phyloP scores from a whole-genome alignment of 192 early-diverging fungal genomes.

The Cladochytrium replicatum region DNA sequence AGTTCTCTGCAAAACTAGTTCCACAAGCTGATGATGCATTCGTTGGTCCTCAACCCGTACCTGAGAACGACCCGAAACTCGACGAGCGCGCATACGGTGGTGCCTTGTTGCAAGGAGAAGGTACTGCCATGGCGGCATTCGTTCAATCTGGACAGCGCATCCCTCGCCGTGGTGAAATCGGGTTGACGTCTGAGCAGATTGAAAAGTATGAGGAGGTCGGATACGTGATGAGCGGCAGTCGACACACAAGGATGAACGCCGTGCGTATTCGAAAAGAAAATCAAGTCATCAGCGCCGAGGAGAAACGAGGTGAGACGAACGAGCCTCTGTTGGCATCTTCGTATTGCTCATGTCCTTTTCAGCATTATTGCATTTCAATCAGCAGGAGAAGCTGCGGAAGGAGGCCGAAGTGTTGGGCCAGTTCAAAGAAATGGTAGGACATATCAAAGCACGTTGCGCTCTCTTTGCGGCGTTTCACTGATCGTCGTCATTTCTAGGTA shows the following conservation, averaged over 20 bases:
- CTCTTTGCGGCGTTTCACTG: too few species aligned
- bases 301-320: slow-evolving; percentile 49
- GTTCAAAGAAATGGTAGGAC: slow-evolving; percentile 73
- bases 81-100: slow-evolving; percentile 70
- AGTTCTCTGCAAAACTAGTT: slow-evolving; percentile 12
- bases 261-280: slow-evolving; percentile 94
- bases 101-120: slow-evolving; percentile 79
- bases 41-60: slow-evolving; percentile 59
- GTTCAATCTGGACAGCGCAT: slow-evolving; percentile 89
- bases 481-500: too few species aligned
- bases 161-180: slow-evolving; percentile 95
- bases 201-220: slow-evolving; percentile 73
- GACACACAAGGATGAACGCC: slow-evolving; percentile 90
- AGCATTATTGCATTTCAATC: slow-evolving; percentile 70
- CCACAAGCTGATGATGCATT: slow-evolving; percentile 52
- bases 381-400: slow-evolving; percentile 81
- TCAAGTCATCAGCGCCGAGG: slow-evolving; percentile 92
- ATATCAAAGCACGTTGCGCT: too few species aligned
- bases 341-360: slow-evolving; percentile 1
- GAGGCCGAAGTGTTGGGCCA: slow-evolving; percentile 87
- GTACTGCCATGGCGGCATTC: slow-evolving; percentile 79
- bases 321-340: background rate
- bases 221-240: slow-evolving; percentile 93
- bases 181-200: slow-evolving; percentile 76
- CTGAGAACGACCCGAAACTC: slow-evolving; percentile 43